Evolutionary conservation across 1,284 basidiomycete genomes (phyloP).

Genomic region (Xerocomus minutiporus): DNA sequence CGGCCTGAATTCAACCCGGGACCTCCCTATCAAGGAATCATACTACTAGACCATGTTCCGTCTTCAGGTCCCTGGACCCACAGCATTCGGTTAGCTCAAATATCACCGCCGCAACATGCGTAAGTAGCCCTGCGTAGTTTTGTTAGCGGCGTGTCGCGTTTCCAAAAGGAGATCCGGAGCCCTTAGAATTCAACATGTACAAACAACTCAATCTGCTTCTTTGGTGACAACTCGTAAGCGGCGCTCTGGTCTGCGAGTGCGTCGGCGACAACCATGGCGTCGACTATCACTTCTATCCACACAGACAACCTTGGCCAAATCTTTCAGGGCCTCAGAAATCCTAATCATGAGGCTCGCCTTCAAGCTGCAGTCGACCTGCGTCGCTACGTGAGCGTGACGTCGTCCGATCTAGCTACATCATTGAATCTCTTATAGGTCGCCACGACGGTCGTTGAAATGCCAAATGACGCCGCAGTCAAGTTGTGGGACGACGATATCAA

Average conservation of each 20-base stretch:
- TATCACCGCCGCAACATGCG: neutral
- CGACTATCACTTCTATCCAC: conserved; percentile 49
- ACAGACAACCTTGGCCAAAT: conserved; percentile 60
- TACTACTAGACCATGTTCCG: too few species aligned
- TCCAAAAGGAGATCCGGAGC: conserved; percentile 7
- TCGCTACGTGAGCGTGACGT: conserved; percentile 55
- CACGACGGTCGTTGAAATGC: conserved; percentile 68
- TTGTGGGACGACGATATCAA: conserved; percentile 82
- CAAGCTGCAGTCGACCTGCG: conserved; percentile 64
- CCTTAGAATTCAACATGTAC: conserved; percentile 26
- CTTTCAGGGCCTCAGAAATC: conserved; percentile 61
- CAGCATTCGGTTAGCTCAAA: neutral
- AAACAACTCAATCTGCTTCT: conserved; percentile 24
- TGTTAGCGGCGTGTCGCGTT: too few species aligned
- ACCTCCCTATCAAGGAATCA: too few species aligned
- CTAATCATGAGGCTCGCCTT: conserved; percentile 56
- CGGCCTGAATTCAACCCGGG: too few species aligned
- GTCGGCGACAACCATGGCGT: conserved; percentile 46
- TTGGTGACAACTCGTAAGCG: conserved; percentile 7
- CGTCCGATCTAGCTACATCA: conserved; percentile 6
- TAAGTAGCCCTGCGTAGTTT: too few species aligned
- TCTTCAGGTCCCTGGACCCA: too few species aligned
- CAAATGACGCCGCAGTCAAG: conserved; percentile 69
- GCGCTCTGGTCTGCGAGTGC: conserved; percentile 1
- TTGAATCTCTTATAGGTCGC: conserved; percentile 49